Base-by-base conservation (phyloP, 352 stramenopile species). In the Phytophthora kernoviae region DNA sequence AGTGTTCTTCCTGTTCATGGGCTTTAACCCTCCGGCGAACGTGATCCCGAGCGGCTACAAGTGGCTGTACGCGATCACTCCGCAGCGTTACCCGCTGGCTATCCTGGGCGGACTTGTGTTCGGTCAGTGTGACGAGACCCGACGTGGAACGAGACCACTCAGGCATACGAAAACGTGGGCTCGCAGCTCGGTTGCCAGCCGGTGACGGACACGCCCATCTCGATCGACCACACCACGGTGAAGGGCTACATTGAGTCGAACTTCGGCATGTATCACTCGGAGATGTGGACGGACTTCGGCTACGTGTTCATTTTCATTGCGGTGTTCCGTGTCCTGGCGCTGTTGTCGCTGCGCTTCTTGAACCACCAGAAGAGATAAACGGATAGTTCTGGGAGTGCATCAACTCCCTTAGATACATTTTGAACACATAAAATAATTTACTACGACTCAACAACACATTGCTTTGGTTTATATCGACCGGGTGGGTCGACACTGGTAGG, bases 301-400 rank as follows among this genome's bases (percentile, higher is more conserved):
- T 69, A 58, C 43, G 72, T 81, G 49, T 52, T 79, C 20, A 65
- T 54, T 24, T 77, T 66, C 58, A 81, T 78, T 21, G 62, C 58
- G 12, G 54, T 65, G 20, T 74, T 79, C 39, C 59, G 65, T 14
- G 7, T 77, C 4, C 46, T 81, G 15, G 65, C 68, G 14, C 55
- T 75, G 20, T 39, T 81, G 37, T 64, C 54, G 17, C 60, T 81
- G 54, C 58, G 68, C 11, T 77, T 64, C 34, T 12, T 77, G 30
- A 77, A 73, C 54, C 68, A 77, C 43, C 71, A 80, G 61, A 76
- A 74, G 60, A 48, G 63, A 42, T 77, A 73, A 60, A 27, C 12
- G 11, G 46, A 26, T 17, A 41, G 34, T 17, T 41, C 14, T 12
- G 34, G 34, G 34, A 18, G 4, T 6, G 8, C 34, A 3, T n/a